Evolutionary conservation across 768 basidiomycete genomes (phyloP), one percentile per base, ranked within the genome.

Genomic region (Podaxis sp.): DNA sequence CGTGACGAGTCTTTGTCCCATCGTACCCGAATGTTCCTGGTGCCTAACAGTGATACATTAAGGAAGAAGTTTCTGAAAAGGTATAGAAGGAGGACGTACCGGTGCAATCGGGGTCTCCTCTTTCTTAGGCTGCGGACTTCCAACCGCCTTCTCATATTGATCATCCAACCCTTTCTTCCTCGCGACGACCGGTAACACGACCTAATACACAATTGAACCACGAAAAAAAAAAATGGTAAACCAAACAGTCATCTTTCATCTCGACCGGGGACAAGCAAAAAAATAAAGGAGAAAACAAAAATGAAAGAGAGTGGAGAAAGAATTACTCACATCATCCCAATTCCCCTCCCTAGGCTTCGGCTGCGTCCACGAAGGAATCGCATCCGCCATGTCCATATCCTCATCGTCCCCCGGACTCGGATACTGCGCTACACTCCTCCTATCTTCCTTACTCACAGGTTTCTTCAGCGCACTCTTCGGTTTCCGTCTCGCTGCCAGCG

Each of bases 21-120:
- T 92, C 87, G 69, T 79, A 93, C 3, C 87, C 90, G 71, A 93
- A 93, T 47, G 90, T 92, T 18, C 91, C 91, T 7, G 91, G 89
- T 16, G 90, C 89, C 90, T 91, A 47, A n/a, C n/a, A 50, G n/a
- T 32, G 52, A 55, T 16, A 46, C 35, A 56, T 46, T 40, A 57
- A 50, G 32, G 7, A 50, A 50, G 32, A 32, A 50, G 47, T n/a
- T 21, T 40, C 23, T 32, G 14, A 48, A 56, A 47, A 37, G 46
- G 52, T 51, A 48, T 44, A 46, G 37, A 56, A 59, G 38, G 40
- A 54, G 32, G 35, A 77, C 86, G 65, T 70, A 90, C 89, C 38
- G 89, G 89, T 67, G 79, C 85, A 59, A 84, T 68, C 0, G 73
- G 59, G 2, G 32, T 64, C 5, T 64, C 68, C n/a, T 73, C 74